Base-by-base conservation (phyloP, 164 flowering plant genomes). In the Tetrastigma voinierianum region DNA sequence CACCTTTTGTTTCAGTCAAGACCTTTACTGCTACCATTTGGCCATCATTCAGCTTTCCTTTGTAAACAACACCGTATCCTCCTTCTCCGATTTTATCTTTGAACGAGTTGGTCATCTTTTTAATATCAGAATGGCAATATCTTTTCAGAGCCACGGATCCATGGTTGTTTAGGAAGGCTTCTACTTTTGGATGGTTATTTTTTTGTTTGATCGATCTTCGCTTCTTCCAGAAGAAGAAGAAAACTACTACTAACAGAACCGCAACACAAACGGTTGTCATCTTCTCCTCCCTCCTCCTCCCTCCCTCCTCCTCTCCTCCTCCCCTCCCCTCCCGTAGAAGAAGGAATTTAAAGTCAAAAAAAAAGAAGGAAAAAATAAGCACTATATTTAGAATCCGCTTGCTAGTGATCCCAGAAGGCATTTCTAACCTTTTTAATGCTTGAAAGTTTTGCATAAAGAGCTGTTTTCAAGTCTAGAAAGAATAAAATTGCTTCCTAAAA, bases 11-110 rank as follows among this genome's bases (percentile, higher is more conserved):
- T 24, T 72, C 61, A 2, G 51, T 68, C 57, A 84, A 55, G 1
- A 79, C 58, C 67, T 84, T 84, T n/a, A 82, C 77, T 15, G 85
- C 84, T 1, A 82, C 82, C 3, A 59, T 60, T 18, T 65, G 59
- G 1, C 85, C 82, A 63, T 73, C 70, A 9, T 2, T 51, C 20
- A 81, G 69, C 59, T 74, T 70, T 43, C 89, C 89, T 71, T 78
- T 79, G 64, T 55, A 85, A 0, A 85, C 89, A 16, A 63, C 10
- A 2, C 82, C 89, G 72, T 65, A 85, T 6, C 81, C 86, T 61
- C 85, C 88, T 74, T 77, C 58, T 10, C 86, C 83, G 44, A 82
- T 24, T 65, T 79, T 76, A 4, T 74, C 68, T 43, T 70, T 64
- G 60, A 82, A 81, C 43, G 72, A 72, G 5, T 68, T 66, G 6